Percentiles rank a stretch among this genome's conserved stretches.
Conservation (phyloP, 164 flowering plant species). For the Annona squamosa region DNA sequence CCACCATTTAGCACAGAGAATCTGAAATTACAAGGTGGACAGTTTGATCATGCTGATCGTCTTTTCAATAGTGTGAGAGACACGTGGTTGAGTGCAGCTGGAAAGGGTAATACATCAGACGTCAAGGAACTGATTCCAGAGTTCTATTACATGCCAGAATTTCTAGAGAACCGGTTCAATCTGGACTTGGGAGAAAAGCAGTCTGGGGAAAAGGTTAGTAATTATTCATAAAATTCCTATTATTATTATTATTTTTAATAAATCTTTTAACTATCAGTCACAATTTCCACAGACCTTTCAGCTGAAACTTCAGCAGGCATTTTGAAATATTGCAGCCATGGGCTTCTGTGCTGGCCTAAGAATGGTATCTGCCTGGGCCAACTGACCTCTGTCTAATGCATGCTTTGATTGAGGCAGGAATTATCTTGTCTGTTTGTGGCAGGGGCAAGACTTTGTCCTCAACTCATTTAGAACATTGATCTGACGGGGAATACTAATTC, state of each 20-base stretch:
- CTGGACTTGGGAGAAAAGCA: conserved; percentile 96
- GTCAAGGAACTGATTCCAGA: conserved; percentile 98
- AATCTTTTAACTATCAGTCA: background rate
- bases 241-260: background rate
- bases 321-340: too few relatives aligned
- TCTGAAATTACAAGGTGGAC: conserved; percentile 97
- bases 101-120: conserved; percentile 97
- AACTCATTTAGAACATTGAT: background rate
- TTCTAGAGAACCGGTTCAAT: conserved; percentile 74
- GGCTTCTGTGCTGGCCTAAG: too few relatives aligned
- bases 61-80: conserved; percentile 89
- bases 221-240: background rate
- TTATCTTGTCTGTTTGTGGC: background rate
- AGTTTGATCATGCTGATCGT: conserved; percentile 99
- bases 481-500: background rate
- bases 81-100: conserved; percentile 96
- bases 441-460: background rate
- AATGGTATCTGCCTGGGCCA: too few relatives aligned
- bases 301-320: background rate
- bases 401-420: background rate
- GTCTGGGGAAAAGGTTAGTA: conserved; percentile 91
- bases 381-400: background rate
- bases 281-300: background rate
- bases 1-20: conserved; percentile 96
- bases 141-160: conserved; percentile 97